These are phyloP conservation scores for Acarospora socialis DNA, from an alignment of 2,329 filamentous ascomycete genomes.

Conservation along the genomic window DNA sequence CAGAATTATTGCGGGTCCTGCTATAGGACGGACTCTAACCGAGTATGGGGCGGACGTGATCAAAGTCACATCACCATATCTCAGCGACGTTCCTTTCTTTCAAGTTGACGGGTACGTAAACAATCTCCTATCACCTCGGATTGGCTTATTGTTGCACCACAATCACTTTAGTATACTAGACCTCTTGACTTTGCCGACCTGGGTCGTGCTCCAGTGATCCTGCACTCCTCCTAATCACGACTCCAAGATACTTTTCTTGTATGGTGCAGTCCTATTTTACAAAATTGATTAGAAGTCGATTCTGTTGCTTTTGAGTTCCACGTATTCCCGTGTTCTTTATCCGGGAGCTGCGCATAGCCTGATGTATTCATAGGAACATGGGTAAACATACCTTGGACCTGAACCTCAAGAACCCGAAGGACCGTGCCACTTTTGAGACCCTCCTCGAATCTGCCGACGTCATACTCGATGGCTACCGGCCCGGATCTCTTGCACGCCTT, in stretches of 20 bases:
- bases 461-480: constrained; percentile 55
- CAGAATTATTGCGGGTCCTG: constrained; percentile 62
- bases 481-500: constrained; percentile 47
- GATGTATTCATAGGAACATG: constrained; percentile 48
- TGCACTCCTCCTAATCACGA: too few relatives aligned
- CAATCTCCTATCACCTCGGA: too few relatives aligned
- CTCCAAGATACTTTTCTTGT: too few relatives aligned
- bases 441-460: constrained; percentile 51
- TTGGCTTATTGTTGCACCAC: too few relatives aligned
- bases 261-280: too few relatives aligned
- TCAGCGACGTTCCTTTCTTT: constrained; percentile 60
- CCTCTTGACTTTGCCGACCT: too few relatives aligned
- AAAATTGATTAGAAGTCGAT: too few relatives aligned
- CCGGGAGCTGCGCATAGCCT: too few relatives aligned
- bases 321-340: too few relatives aligned
- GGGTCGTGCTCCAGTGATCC: too few relatives aligned
- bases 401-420: constrained; percentile 43
- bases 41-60: constrained; percentile 63
- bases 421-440: constrained; percentile 41
- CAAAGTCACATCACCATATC: constrained; percentile 51
- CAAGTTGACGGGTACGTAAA: constrained; percentile 45
- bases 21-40: constrained; percentile 55
- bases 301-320: too few relatives aligned
- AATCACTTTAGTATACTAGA: too few relatives aligned
- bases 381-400: constrained; percentile 54